phyloP scores from a whole-genome alignment of 176 grass and related monocot genomes.

The Paspalum notatum region DNA sequence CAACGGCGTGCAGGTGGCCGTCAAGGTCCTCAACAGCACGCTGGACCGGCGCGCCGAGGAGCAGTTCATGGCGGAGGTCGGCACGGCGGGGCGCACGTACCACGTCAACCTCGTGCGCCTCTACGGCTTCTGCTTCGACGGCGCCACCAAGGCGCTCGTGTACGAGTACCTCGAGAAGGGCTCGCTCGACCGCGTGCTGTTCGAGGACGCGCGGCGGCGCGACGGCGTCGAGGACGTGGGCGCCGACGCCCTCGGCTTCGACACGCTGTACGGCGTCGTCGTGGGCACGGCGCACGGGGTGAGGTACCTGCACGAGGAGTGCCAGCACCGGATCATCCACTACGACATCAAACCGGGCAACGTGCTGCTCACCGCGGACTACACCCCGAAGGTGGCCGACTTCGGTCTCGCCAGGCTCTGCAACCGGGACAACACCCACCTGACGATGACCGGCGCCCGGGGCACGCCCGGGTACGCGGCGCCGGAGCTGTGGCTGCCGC shows the following conservation, averaged over 20 bases:
- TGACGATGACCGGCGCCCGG: slow-evolving; percentile 56
- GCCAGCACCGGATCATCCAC: slow-evolving; percentile 63
- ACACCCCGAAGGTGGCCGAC: slow-evolving; percentile 65
- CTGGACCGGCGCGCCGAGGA: slow-evolving; percentile 54
- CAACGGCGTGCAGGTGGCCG: slow-evolving; percentile 44
- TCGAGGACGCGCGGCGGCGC: slow-evolving; percentile 11
- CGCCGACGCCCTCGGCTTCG: slow-evolving; percentile 13
- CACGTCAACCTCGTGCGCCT: slow-evolving; percentile 78
- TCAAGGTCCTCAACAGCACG: slow-evolving; percentile 57
- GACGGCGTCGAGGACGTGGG: not conserved
- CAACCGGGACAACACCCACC: slow-evolving; percentile 60
- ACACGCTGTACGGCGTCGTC: slow-evolving; percentile 49
- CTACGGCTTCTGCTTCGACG: slow-evolving; percentile 76
- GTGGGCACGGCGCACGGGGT: slow-evolving; percentile 60
- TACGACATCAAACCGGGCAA: slow-evolving; percentile 87
- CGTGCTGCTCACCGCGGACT: slow-evolving; percentile 51
- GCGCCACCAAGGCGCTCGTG: slow-evolving; percentile 50
- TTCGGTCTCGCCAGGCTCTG: slow-evolving; percentile 69
- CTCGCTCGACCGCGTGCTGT: slow-evolving; percentile 56
- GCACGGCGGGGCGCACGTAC: slow-evolving; percentile 61
- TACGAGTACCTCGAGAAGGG: slow-evolving; percentile 73
- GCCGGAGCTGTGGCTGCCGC: slow-evolving; percentile 72
- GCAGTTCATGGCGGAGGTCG: slow-evolving; percentile 81
- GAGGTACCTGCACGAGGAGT: slow-evolving; percentile 76
- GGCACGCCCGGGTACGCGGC: slow-evolving; percentile 71